phyloP scores from a whole-genome alignment of 345 rosid genomes.

The Eucalyptus leucophloia region DNA sequence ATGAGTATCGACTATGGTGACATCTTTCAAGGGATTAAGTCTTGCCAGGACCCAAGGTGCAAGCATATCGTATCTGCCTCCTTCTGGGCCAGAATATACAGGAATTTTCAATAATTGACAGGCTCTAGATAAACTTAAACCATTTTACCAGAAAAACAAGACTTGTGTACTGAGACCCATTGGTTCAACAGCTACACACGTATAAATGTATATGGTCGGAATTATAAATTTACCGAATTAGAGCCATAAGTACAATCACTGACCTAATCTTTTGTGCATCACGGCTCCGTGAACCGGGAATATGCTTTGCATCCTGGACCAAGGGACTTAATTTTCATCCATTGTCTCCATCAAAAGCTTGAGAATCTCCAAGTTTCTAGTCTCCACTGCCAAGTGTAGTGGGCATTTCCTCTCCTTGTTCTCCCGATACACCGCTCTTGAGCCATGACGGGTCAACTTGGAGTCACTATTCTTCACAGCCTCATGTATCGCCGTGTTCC shows the following conservation, averaged over 20 bases:
- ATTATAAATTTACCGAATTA: not conserved
- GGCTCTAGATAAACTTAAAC: not conserved
- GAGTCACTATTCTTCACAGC: not conserved
- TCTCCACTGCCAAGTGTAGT: not conserved
- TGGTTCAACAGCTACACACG: not conserved
- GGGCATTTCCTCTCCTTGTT: not conserved
- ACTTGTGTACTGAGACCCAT: not conserved
- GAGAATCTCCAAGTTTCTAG: not conserved
- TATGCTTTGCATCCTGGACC: not conserved
- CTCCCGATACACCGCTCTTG: not conserved
- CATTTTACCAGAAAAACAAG: not conserved
- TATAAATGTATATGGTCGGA: not conserved
- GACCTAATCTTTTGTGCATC: not conserved
- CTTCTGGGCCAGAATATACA: not conserved
- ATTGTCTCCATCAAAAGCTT: not conserved
- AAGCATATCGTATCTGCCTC: not conserved
- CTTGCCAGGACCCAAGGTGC: not conserved
- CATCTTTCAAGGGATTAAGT: not conserved
- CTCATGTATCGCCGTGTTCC: not conserved
- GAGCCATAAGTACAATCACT: not conserved
- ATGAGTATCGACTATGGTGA: not conserved
- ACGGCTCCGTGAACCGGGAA: not conserved
- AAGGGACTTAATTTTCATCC: not conserved
- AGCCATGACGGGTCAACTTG: not conserved
- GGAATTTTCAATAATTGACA: not conserved